Percentiles rank a stretch among this genome's conserved stretches.
Conservation (phyloP, 2,329 filamentous ascomycete genomes). For the Diaporthe sp. region DNA sequence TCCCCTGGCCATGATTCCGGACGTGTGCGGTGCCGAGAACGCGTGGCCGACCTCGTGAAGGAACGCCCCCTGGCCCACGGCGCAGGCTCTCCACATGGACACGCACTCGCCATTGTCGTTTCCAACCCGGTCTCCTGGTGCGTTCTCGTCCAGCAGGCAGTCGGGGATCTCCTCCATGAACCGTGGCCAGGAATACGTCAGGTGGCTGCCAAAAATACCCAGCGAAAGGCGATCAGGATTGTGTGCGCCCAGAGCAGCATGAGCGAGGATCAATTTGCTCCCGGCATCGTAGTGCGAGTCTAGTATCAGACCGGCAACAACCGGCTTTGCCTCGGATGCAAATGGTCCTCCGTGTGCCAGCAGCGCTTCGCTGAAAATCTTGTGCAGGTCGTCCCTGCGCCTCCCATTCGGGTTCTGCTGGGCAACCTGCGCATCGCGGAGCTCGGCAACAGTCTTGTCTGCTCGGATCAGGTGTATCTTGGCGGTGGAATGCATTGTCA, state of each 20-base stretch:
- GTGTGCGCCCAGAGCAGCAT: conserved; percentile 55
- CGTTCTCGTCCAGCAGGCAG: conserved; percentile 29
- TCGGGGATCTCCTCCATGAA: conserved; percentile 8
- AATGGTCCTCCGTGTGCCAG: conserved; percentile 51
- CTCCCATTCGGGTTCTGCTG: conserved; percentile 70
- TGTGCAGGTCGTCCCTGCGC: conserved; percentile 65
- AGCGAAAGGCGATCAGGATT: neutral
- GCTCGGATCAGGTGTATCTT: conserved; percentile 76
- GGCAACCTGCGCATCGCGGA: conserved; percentile 71
- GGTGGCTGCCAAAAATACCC: neutral
- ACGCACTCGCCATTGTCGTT: conserved; percentile 55
- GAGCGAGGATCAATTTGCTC: conserved; percentile 69
- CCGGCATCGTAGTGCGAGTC: conserved; percentile 66
- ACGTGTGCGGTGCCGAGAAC: conserved; percentile 76
- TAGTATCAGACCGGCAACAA: conserved; percentile 77
- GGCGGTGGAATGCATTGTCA: conserved; percentile 50
- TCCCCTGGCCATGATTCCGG: conserved; percentile 69
- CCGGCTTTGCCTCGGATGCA: conserved; percentile 56
- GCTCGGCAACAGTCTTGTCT: conserved; percentile 73
- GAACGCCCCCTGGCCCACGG: conserved; percentile 73
- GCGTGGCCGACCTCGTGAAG: conserved; percentile 78
- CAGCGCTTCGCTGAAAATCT: conserved; percentile 52
- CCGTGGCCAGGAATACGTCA: conserved; percentile 2
- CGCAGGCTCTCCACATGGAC: conserved; percentile 57
- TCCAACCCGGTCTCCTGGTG: conserved; percentile 50